A percentile compares a stretch with the other conserved stretches of the same genome.
Evolutionary conservation across 768 basidiomycete genomes (phyloP).

Genomic region (Lactifluus echinatus): DNA sequence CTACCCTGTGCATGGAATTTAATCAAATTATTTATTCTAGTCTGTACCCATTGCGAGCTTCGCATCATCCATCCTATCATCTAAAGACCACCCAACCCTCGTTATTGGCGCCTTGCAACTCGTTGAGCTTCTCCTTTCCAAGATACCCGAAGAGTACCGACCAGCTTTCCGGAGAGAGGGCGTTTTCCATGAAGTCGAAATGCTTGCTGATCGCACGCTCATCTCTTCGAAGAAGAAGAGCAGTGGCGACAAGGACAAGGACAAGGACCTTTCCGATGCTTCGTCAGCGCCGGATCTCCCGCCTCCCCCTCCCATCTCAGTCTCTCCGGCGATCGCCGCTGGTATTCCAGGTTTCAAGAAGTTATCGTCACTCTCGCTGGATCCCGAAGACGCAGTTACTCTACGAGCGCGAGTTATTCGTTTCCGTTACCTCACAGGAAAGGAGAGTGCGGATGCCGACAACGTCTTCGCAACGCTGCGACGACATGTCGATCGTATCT

Average conservation of each 20-base stretch:
- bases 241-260: slow-evolving; percentile 37
- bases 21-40: slow-evolving; percentile 33
- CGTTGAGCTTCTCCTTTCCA: slow-evolving; percentile 81
- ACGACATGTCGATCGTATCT: slow-evolving; percentile 57
- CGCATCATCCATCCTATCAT: slow-evolving; percentile 87
- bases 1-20: neutral
- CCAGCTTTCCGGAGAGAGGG: slow-evolving; percentile 91
- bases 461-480: slow-evolving; percentile 57
- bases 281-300: slow-evolving; percentile 35
- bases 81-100: slow-evolving; percentile 80
- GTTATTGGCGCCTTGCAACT: slow-evolving; percentile 88
- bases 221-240: slow-evolving; percentile 46
- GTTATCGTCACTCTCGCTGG: slow-evolving; percentile 55
- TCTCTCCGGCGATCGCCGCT: slow-evolving; percentile 36
- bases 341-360: slow-evolving; percentile 59
- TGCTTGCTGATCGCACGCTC: slow-evolving; percentile 56
- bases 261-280: slow-evolving; percentile 30
- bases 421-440: slow-evolving; percentile 63
- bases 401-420: slow-evolving; percentile 85
- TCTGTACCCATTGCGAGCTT: slow-evolving; percentile 93
- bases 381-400: slow-evolving; percentile 88
- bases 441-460: slow-evolving; percentile 49
- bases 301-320: slow-evolving; percentile 27
- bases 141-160: slow-evolving; percentile 76
- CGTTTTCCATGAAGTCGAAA: slow-evolving; percentile 90